These are phyloP conservation scores for Mortierella alpina DNA, from an alignment of 192 early-diverging fungal genomes.

Conservation along the genomic window DNA sequence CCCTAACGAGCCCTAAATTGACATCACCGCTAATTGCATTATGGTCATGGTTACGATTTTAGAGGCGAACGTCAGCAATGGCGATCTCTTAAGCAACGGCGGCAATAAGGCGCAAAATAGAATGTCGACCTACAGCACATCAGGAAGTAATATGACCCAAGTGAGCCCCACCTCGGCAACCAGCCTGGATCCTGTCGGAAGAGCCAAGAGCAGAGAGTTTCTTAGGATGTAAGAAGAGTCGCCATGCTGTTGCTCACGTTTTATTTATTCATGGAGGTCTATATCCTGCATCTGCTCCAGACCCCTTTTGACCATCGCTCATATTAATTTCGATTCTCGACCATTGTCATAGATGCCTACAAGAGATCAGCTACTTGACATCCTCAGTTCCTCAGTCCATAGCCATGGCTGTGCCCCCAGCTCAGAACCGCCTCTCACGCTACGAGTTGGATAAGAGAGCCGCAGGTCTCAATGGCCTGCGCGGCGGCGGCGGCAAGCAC, in stretches of 20 bases:
- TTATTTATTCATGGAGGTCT: not conserved
- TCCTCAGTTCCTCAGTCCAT: constrained; percentile 42
- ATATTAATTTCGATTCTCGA: not conserved
- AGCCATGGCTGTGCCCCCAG: constrained; percentile 24
- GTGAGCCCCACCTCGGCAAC: constrained; percentile 41
- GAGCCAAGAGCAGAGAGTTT: constrained; percentile 54
- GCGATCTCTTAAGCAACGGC: constrained; percentile 6
- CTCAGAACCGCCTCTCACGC: constrained; percentile 25
- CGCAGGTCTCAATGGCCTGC: constrained; percentile 29
- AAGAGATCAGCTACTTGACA: constrained; percentile 51
- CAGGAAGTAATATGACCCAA: constrained; percentile 42
- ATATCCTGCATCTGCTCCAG: no score
- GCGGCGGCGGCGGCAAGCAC: constrained; percentile 23
- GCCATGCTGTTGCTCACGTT: not conserved
- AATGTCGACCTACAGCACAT: constrained; percentile 42
- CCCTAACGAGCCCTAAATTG: no score
- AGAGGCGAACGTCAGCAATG: not conserved
- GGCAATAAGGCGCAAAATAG: constrained; percentile 42
- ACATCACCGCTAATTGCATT: no score
- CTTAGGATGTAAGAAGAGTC: constrained; percentile 35
- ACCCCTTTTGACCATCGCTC: no score
- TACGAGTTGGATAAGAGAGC: constrained; percentile 39
- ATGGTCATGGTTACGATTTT: no score
- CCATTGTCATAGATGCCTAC: constrained; percentile 27
- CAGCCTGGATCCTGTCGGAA: constrained; percentile 32